phyloP scores from a whole-genome alignment of 768 basidiomycete species.

The Auriscalpium vulgare region DNA sequence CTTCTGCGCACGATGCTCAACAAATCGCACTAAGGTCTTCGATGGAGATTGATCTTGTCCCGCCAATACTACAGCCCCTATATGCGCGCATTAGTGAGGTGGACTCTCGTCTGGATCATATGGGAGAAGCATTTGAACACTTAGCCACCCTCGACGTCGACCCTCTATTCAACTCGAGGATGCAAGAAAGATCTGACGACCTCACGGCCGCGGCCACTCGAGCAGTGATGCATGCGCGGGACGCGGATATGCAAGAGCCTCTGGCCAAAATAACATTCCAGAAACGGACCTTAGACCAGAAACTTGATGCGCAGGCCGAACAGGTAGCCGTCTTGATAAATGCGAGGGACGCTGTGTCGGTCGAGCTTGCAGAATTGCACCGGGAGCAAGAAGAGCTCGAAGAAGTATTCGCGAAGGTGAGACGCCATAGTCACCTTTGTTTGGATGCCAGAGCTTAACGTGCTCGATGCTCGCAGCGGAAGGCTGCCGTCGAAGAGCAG shows the following conservation, averaged over 20 bases:
- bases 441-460: not conserved
- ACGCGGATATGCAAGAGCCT: not conserved
- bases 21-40: not conserved
- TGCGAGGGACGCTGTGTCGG: not conserved
- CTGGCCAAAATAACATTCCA: not conserved
- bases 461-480: not conserved
- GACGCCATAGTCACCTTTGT: not conserved
- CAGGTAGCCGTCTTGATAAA: not conserved
- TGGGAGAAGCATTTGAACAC: not conserved
- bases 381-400: not conserved
- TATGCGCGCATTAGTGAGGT: not conserved
- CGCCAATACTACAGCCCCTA: not conserved
- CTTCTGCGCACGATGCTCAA: not conserved
- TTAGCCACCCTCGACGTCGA: not conserved
- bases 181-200: not conserved
- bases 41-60: not conserved
- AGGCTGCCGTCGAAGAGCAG: too few species aligned
- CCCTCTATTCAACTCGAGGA: not conserved
- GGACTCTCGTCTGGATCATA: not conserved
- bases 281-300: not conserved
- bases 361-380: not conserved
- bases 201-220: not conserved
- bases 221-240: not conserved
- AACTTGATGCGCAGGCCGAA: not conserved
- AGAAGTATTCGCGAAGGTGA: not conserved